Conservation (phyloP, 2,329 filamentous ascomycete genomes). For the Emericellopsis cladophorae region DNA sequence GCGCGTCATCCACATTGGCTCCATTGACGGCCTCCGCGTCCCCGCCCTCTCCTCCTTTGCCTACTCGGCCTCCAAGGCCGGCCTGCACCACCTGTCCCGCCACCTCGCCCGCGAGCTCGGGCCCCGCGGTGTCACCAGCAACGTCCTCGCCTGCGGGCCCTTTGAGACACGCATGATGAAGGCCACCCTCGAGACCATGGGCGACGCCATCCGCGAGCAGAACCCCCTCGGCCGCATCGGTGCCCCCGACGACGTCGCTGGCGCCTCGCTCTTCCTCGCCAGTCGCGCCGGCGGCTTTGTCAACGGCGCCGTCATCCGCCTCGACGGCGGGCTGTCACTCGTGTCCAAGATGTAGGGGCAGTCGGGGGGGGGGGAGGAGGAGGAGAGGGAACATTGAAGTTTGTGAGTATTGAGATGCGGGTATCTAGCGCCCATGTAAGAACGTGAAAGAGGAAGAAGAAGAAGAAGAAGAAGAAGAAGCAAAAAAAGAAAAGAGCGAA, state of each 20-base stretch:
- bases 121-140: constrained; percentile 46
- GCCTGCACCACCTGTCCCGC: constrained; percentile 48
- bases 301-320: constrained; percentile 50
- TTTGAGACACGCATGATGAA: constrained; percentile 61
- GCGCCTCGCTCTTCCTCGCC: constrained; percentile 56
- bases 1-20: constrained; percentile 53
- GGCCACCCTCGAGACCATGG: constrained; percentile 40
- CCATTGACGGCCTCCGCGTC: constrained; percentile 48
- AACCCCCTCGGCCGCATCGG: constrained; percentile 59
- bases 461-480: too few species aligned
- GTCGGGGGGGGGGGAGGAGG: too few species aligned
- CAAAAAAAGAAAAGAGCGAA: too few species aligned
- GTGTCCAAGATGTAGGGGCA: constrained; percentile 27
- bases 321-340: constrained; percentile 45
- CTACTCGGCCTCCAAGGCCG: constrained; percentile 50
- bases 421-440: too few species aligned
- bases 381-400: too few species aligned
- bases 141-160: constrained; percentile 60
- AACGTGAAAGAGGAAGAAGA: too few species aligned
- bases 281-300: constrained; percentile 39
- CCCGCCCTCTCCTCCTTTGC: constrained; percentile 46
- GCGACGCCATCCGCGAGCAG: constrained; percentile 38
- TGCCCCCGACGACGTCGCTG: constrained; percentile 54
- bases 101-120: constrained; percentile 49
- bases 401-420: too few species aligned